Percentiles rank a stretch among this genome's conserved stretches.
phyloP scores from a whole-genome alignment of 768 basidiomycete genomes.

The Suillus brevipes region DNA sequence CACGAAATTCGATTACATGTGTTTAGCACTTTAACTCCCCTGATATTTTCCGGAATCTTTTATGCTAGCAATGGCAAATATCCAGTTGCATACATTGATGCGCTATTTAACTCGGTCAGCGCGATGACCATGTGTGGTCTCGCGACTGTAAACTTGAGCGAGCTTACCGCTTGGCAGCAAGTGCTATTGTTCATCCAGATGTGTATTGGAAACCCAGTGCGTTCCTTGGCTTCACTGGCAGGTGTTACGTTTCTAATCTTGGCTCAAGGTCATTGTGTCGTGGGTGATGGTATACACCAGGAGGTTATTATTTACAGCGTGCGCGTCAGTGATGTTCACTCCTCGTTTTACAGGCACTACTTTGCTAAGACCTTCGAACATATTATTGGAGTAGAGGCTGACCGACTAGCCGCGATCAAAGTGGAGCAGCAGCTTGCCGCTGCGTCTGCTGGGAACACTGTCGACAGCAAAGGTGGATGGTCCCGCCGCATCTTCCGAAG shows the following conservation, averaged over 20 bases:
- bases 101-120: constrained; percentile 75
- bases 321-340: not conserved
- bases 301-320: constrained; percentile 44
- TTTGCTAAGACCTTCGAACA: constrained; percentile 69
- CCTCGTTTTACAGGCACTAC: constrained; percentile 50
- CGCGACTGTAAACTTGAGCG: constrained; percentile 66
- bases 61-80: constrained; percentile 79
- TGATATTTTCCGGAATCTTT: constrained; percentile 77
- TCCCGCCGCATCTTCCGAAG: constrained; percentile 32
- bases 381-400: constrained; percentile 48
- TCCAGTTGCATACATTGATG: constrained; percentile 73
- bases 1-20: constrained; percentile 9
- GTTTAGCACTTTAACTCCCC: constrained; percentile 70
- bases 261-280: constrained; percentile 66
- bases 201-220: constrained; percentile 72
- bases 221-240: constrained; percentile 33
- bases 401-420: constrained; percentile 25
- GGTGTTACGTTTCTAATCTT: not conserved
- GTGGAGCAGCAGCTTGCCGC: constrained; percentile 22
- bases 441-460: constrained; percentile 15
- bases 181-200: constrained; percentile 72
- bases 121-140: constrained; percentile 81
- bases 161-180: constrained; percentile 71
- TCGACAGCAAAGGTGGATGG: constrained; percentile 20
- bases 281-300: constrained; percentile 83